Base-by-base conservation (phyloP, 805 yeast genomes). In the Starmerella davenportii region DNA sequence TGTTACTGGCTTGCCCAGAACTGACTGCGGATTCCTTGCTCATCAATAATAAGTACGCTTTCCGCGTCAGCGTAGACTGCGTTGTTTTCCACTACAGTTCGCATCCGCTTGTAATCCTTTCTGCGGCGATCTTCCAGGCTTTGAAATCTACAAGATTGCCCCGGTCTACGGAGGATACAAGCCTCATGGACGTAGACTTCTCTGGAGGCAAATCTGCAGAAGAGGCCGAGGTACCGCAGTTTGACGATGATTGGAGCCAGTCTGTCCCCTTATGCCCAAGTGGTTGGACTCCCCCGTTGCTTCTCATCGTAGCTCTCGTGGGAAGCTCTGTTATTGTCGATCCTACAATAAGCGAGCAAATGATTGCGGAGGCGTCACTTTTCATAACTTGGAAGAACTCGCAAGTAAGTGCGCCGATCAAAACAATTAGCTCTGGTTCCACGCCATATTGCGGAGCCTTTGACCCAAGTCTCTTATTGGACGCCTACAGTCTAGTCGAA, bases 311-410 rank as follows among this genome's bases (percentile, higher is more conserved):
- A 21, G 93, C 93, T 0, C 62, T 79, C 4, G 70, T 81, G 1
- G 93, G 87, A 1, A 62, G 68, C 37, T 40, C 42, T 11, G 67
- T 76, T 8, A 57, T 82, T 19, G 63, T 85, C 20, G 98, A 87
- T 53, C 96, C 98, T 0, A 75, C 92, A 1, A 61, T 70, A n/a
- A 79, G 76, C 42, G 98, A 87, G 56, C 85, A 80, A 54, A 79
- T 74, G 43, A 93, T 85, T 2, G 66, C 84, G 42, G 94, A 87
- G 46, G 76, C 79, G 42, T 94, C 94, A 1, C 46, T 87, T 17
- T 62, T 84, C 35, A 54, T 80, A 3, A 75, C 85, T 25, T 87
- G 77, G 72, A 69, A 70, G 40, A 61, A 74, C 41, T 74, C 73
- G n/a, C 63, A 65, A 41, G 70, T 80, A 1, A 69, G 74, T 9